Base-by-base conservation (phyloP, 441 rosid genomes). In the Pelargonium cotyledonis region DNA sequence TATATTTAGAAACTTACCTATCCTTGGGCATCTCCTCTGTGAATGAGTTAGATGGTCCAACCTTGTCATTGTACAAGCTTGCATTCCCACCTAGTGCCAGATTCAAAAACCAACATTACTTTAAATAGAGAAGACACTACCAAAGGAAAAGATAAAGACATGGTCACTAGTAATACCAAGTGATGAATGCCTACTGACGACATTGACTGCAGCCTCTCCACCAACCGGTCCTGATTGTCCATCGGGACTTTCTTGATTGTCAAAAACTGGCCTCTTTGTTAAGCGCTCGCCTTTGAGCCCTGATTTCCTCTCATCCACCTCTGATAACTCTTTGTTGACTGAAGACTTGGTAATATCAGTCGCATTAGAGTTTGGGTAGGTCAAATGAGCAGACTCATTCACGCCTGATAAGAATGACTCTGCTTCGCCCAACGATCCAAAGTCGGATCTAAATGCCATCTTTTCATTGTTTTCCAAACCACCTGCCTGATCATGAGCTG, bases 151-250 rank as follows among this genome's bases (percentile, higher is more conserved):
- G 44, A 71, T n/a, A 26, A 38, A 53, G 15, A 69, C 40, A 53
- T 47, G 63, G 53, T 68, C 68, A 89, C 86, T 77, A 41, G 89
- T 58, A 53, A 70, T 76, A 76, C 77, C 76, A 66, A 82, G 79
- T 41, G 89, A 85, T 71, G 83, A 66, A 67, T 83, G 88, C 76
- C 82, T 78, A 65, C 80, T 72, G 70, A 55, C 74, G 5, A 72
- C 65, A 74, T 53, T 75, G 73, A 65, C 65, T 7, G 82, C 74
- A 63, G 71, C 68, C 68, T 75, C 84, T 65, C 75, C 71, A 26
- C 80, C 67, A 68, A 77, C 72, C 26, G 69, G 68, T 51, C 76
- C 75, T 38, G 78, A 73, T 80, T 76, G 80, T 74, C 74, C 82
- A 65, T 73, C 77, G 44, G 46, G 70, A 69, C 79, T 76, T 26